These are phyloP conservation scores for Solanum aculeatissimum DNA, from an alignment of 305 asterid species.

Conservation along the genomic window DNA sequence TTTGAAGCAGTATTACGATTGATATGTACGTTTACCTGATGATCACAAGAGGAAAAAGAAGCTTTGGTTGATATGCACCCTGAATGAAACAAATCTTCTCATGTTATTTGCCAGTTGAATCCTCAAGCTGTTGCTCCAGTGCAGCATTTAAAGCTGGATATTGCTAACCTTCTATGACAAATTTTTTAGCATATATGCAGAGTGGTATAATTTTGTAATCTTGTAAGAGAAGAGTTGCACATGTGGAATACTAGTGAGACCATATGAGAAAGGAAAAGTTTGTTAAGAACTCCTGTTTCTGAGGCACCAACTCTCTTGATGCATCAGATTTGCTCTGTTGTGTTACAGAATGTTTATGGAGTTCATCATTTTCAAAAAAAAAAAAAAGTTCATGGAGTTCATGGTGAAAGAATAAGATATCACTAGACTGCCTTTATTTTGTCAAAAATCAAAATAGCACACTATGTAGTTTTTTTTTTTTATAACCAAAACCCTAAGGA, in stretches of 20 bases:
- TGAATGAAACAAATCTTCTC: neutral
- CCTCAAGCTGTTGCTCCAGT: neutral
- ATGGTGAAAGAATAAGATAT: neutral
- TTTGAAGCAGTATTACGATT: neutral
- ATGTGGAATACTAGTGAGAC: neutral
- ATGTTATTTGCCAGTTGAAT: neutral
- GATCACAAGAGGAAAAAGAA: neutral
- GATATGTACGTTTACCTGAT: neutral
- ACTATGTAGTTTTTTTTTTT: neutral
- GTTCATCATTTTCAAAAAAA: no score
- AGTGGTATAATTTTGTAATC: neutral
- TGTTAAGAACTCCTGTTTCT: neutral
- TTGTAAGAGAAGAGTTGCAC: neutral
- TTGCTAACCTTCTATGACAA: neutral
- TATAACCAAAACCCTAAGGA: neutral
- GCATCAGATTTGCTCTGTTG: neutral
- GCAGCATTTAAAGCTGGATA: neutral
- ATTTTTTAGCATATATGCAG: neutral
- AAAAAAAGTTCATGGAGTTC: no score
- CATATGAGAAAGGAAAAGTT: neutral
- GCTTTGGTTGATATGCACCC: neutral
- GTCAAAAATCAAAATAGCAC: neutral
- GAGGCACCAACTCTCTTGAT: neutral
- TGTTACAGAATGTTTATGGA: neutral
- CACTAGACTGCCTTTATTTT: neutral